Conservation (phyloP, 2,329 filamentous ascomycete species). For the Alternaria postmessia region DNA sequence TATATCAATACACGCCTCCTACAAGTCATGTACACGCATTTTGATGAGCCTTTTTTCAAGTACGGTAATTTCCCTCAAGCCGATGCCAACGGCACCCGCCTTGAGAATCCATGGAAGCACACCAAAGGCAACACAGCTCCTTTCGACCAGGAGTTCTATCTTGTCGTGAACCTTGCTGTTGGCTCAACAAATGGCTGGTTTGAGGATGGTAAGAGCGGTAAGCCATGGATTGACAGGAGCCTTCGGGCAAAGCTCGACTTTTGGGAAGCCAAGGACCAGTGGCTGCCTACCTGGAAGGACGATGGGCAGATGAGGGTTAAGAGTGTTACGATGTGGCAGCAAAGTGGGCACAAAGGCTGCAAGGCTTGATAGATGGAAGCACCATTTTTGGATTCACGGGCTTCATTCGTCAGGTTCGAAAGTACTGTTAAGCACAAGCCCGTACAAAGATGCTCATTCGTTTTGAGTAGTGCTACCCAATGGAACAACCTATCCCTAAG, state of each 20-base stretch:
- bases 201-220: conserved; percentile 72
- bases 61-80: conserved; percentile 72
- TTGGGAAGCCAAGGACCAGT: conserved; percentile 71
- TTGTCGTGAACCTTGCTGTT: conserved; percentile 78
- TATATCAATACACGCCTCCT: conserved; percentile 82
- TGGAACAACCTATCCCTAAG: neutral
- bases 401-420: neutral
- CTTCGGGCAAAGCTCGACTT: conserved; percentile 76
- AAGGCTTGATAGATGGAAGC: conserved; percentile 18
- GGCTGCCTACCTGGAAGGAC: conserved; percentile 75
- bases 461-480: neutral
- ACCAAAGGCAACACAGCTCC: conserved; percentile 70
- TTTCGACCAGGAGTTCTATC: conserved; percentile 78
- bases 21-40: conserved; percentile 80
- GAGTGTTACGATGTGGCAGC: conserved; percentile 67
- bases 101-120: conserved; percentile 70
- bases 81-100: conserved; percentile 70
- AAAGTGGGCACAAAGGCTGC: conserved; percentile 59
- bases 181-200: conserved; percentile 87
- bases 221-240: conserved; percentile 80
- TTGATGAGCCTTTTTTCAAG: conserved; percentile 72
- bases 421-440: neutral
- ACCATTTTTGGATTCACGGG: neutral
- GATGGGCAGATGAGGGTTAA: conserved; percentile 71
- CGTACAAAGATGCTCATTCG: neutral